Evolutionary conservation across 1,284 basidiomycete species (phyloP), one percentile per base, ranked within the genome.

Genomic region (Trametes pubescens): DNA sequence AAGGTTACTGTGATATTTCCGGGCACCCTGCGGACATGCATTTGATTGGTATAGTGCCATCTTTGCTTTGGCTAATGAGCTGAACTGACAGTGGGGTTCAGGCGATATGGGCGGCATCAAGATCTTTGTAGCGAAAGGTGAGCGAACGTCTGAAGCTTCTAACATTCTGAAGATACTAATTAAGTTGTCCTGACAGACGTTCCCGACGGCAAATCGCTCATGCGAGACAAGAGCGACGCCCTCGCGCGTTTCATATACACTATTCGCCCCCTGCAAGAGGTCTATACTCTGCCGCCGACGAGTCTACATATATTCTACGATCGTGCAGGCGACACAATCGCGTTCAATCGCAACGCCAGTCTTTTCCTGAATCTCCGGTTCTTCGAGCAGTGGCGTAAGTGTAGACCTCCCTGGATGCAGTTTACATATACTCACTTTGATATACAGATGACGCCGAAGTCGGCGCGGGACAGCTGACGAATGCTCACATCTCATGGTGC

Each of bases 261-360:
- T 13, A 81, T 94, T 52, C 79, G 75, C 4, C 79, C 84, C 0
- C 79, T 94, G 18, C 80, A 85, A 16, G 75, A 80, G 48, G 77
- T 92, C 32, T 94, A 91, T 72, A 79, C 81, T 49, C 81, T 94
- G 32, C 86, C 90, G 0, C 80, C 87, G 18, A 80, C 85, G 0
- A 91, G 90, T 60, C 73, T 99, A 67, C 93, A 96, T 71, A 85
- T 99, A 2, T 99, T 98, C 75, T 92, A 90, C 77, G 96, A 99
- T 73, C 74, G 83, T 11, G 79, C 81, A 7, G 96, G 96, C 1
- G 91, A 89, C 1, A 80, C 92, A 21, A 98, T 99, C 65, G 97
- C 96, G 0, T 99, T 99, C 82, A 99, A 99, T 76, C 84, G 95
- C 34, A 90, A 88, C 57, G 95, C 94, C 3, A 91, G 91, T 63